Conservation (phyloP, 306 rosid genomes). For the Fagus sylvatica region DNA sequence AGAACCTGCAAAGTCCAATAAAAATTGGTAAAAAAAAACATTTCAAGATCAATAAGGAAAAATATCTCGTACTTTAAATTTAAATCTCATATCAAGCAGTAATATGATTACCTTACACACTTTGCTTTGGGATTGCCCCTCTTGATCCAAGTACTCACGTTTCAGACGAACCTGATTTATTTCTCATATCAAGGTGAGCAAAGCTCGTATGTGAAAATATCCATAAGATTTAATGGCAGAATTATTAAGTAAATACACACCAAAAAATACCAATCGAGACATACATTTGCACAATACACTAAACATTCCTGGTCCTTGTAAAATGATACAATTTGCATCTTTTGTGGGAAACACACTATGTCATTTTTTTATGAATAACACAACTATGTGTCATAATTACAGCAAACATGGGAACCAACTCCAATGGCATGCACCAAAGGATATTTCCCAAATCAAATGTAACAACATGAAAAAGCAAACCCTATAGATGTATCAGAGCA, state of each 20-base stretch:
- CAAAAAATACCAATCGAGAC: background rate
- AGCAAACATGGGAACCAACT: background rate
- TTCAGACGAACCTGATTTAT: conserved; percentile 79
- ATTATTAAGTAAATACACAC: conserved; percentile 13
- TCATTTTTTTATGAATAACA: no score
- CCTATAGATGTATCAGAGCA: background rate
- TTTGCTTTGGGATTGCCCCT: conserved; percentile 48
- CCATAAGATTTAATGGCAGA: background rate
- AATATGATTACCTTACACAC: conserved; percentile 46
- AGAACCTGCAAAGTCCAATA: conserved; percentile 44
- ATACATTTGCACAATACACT: background rate
- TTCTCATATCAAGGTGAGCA: conserved; percentile 27
- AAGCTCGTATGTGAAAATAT: conserved; percentile 17
- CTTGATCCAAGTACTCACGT: conserved; percentile 81
- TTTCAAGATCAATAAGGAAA: no score
- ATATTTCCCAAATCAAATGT: background rate
- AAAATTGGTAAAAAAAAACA: conserved; percentile 12
- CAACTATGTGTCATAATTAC: background rate
- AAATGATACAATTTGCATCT: background rate
- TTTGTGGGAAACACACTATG: background rate
- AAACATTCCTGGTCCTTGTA: background rate
- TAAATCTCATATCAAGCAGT: conserved; percentile 22
- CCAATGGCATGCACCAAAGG: background rate
- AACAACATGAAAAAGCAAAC: background rate
- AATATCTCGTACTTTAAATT: background rate